Conservation (phyloP, 2,329 filamentous ascomycete species). For the Fusarium devonianum region DNA sequence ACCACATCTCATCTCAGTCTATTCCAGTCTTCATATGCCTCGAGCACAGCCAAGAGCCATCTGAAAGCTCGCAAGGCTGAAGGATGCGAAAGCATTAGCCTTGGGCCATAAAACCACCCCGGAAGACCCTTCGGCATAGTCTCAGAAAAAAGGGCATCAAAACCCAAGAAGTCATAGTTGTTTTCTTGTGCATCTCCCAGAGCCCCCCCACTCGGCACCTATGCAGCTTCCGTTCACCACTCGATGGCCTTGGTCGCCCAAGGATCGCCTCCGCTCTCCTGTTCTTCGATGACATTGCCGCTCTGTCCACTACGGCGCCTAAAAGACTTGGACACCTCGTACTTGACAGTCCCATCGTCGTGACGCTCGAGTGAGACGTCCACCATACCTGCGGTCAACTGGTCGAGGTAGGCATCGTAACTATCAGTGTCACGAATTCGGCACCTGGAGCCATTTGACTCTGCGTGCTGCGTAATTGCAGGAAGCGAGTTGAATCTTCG, state of each 20-base stretch:
- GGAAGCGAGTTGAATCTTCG: slow-evolving; percentile 50
- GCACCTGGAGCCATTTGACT: slow-evolving; percentile 53
- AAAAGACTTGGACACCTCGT: slow-evolving; percentile 34
- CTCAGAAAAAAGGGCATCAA: no score
- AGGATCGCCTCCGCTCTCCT: not conserved
- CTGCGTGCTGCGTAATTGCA: slow-evolving; percentile 57
- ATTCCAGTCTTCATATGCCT: no score
- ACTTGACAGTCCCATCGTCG: slow-evolving; percentile 42
- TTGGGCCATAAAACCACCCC: no score
- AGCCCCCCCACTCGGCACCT: not conserved
- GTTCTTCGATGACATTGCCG: slow-evolving; percentile 7
- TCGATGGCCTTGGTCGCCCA: slow-evolving; percentile 8
- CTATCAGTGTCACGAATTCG: slow-evolving; percentile 51
- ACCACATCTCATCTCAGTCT: no score
- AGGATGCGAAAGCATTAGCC: no score
- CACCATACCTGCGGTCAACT: slow-evolving; percentile 45
- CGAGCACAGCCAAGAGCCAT: no score
- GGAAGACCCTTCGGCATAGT: no score
- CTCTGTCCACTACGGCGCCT: not conserved
- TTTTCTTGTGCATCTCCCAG: not conserved
- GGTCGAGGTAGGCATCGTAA: slow-evolving; percentile 46
- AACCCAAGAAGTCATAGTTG: not conserved
- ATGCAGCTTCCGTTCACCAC: slow-evolving; percentile 16
- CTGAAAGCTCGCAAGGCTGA: no score
- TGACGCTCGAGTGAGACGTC: slow-evolving; percentile 31